Conservation (phyloP, 257 asterid genomes). For the Solanum bulbocastanum region DNA sequence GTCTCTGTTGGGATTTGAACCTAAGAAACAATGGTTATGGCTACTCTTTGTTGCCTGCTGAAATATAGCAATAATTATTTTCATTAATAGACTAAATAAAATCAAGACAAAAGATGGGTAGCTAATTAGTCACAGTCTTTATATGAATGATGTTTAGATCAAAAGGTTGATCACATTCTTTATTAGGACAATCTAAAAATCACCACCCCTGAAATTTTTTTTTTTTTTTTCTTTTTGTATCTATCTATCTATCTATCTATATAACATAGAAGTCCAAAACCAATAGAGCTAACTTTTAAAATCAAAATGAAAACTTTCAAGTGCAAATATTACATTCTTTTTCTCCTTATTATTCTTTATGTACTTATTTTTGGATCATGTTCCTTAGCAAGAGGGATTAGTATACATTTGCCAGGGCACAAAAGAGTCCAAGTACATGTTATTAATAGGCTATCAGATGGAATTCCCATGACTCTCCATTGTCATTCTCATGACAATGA, state of each 20-base stretch:
- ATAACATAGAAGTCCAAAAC: background rate
- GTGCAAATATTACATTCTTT: background rate
- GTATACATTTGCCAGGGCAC: background rate
- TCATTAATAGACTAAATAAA: background rate
- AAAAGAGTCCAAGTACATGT: conserved; percentile 15
- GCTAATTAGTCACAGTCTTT: conserved; percentile 14
- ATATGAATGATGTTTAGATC: background rate
- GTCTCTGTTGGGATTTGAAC: background rate
- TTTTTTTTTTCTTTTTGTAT: too few relatives aligned
- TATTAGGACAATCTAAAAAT: conserved; percentile 1
- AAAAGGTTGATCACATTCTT: background rate
- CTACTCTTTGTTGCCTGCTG: background rate
- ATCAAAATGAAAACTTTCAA: background rate
- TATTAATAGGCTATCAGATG: conserved; percentile 11
- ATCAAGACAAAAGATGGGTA: conserved; percentile 1
- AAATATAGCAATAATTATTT: background rate
- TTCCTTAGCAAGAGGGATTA: background rate
- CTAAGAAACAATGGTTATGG: background rate
- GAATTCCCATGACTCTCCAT: conserved; percentile 16
- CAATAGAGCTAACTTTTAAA: background rate
- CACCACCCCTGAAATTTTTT: background rate
- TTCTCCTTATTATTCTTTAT: background rate
- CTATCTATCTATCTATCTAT: background rate
- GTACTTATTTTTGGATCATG: background rate
- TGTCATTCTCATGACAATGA: conserved; percentile 37